phyloP scores from a whole-genome alignment of 306 rosid species.

The Parietaria judaica region DNA sequence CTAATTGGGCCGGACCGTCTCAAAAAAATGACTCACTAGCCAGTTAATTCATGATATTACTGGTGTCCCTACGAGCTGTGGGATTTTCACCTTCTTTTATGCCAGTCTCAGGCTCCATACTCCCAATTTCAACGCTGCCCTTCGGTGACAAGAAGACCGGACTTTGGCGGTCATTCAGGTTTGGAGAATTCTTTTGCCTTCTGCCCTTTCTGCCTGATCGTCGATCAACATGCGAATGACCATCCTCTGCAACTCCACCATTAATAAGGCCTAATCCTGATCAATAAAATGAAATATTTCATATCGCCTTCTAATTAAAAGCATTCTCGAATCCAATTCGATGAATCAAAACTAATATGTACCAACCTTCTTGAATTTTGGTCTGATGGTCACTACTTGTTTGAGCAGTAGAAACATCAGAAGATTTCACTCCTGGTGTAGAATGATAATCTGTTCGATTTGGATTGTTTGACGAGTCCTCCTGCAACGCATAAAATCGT shows the following conservation, averaged over 20 bases:
- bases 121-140: constrained; percentile 34
- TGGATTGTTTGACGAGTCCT: constrained; percentile 24
- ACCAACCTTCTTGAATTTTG: constrained; percentile 53
- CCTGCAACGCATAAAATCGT: constrained; percentile 33
- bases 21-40: not conserved
- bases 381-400: constrained; percentile 25
- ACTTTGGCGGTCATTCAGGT: constrained; percentile 42
- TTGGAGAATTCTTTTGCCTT: constrained; percentile 57
- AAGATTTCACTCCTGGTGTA: constrained; percentile 19
- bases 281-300: constrained; percentile 18
- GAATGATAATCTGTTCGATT: constrained; percentile 47
- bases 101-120: constrained; percentile 29
- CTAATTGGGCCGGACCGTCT: no score
- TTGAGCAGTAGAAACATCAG: constrained; percentile 31
- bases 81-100: constrained; percentile 34
- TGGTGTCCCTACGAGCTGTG: constrained; percentile 32
- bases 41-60: constrained; percentile 34
- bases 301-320: constrained; percentile 15
- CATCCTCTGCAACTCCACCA: constrained; percentile 50
- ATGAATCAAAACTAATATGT: constrained; percentile 15
- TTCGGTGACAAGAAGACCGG: constrained; percentile 29
- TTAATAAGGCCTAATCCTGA: constrained; percentile 51
- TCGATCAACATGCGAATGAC: constrained; percentile 45
- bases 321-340: constrained; percentile 12
- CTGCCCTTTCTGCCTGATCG: constrained; percentile 57